These are phyloP conservation scores for Xylaria grammica DNA, from an alignment of 495 filamentous ascomycete species.

Conservation along the genomic window DNA sequence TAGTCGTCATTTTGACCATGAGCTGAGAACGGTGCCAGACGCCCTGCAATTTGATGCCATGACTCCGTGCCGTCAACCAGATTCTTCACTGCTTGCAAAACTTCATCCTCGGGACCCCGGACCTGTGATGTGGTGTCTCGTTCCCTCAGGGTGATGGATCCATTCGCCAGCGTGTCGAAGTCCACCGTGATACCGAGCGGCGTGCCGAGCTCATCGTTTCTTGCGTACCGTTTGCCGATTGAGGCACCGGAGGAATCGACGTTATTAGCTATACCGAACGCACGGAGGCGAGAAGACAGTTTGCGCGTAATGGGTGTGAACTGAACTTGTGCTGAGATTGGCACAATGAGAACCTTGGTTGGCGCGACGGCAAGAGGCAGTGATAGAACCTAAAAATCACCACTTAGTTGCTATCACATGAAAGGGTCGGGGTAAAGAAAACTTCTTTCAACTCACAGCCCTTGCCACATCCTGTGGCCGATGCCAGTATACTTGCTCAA, in stretches of 20 bases:
- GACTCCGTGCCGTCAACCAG: constrained; percentile 66
- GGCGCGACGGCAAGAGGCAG: constrained; percentile 70
- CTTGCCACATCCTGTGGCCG: constrained; percentile 67
- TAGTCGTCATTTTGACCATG: constrained; percentile 41
- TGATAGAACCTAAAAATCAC: constrained; percentile 60
- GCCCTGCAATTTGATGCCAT: constrained; percentile 65
- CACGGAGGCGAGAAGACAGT: constrained; percentile 59
- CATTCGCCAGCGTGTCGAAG: constrained; percentile 72
- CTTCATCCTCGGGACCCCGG: constrained; percentile 67
- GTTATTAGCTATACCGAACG: constrained; percentile 64
- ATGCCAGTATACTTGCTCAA: constrained; percentile 82
- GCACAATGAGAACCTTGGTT: constrained; percentile 72
- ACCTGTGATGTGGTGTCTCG: constrained; percentile 72
- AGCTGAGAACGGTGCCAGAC: constrained; percentile 69
- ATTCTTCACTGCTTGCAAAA: constrained; percentile 64
- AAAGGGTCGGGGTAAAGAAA: background rate
- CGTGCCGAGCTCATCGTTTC: constrained; percentile 72
- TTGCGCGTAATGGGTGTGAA: constrained; percentile 62
- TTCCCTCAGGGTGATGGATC: constrained; percentile 70
- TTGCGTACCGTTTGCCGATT: constrained; percentile 71
- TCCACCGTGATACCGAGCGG: constrained; percentile 71
- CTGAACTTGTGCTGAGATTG: constrained; percentile 62
- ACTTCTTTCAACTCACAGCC: constrained; percentile 55
- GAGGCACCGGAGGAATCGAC: constrained; percentile 70
- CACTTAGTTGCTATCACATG: constrained; percentile 9